Percentiles rank a stretch among this genome's conserved stretches.
phyloP scores from a whole-genome alignment of 1,284 basidiomycete genomes.

The Salmacisia buchloeana region DNA sequence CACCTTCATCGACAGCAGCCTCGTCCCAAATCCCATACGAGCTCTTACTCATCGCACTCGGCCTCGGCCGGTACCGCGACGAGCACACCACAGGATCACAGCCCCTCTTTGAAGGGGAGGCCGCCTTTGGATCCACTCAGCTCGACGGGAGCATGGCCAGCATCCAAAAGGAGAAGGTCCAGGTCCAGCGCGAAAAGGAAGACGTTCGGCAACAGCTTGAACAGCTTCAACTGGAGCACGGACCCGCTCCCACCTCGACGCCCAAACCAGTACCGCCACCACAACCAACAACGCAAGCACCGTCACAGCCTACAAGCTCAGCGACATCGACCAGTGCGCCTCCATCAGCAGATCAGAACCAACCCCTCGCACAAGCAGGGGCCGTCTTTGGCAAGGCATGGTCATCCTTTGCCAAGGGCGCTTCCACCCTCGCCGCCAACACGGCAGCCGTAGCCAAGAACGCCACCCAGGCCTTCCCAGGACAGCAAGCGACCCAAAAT shows the following conservation, averaged over 20 bases:
- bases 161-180: neutral
- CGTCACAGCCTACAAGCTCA: neutral
- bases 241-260: neutral
- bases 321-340: neutral
- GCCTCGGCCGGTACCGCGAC: conserved; percentile 36
- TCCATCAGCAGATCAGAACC: neutral
- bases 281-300: neutral
- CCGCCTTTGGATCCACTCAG: conserved; percentile 27
- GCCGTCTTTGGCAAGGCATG: conserved; percentile 2
- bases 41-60: conserved; percentile 35
- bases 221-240: neutral
- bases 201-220: neutral
- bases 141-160: neutral
- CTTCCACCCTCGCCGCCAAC: conserved; percentile 2
- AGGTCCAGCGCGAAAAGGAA: conserved; percentile 2
- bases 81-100: conserved; percentile 27
- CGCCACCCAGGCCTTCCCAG: neutral
- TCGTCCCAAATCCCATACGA: conserved; percentile 31
- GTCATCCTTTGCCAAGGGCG: conserved; percentile 3
- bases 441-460: neutral
- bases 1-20: conserved; percentile 19
- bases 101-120: conserved; percentile 38
- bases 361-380: neutral
- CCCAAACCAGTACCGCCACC: neutral
- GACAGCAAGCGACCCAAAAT: neutral